A percentile compares a stretch with the other conserved stretches of the same genome.
Evolutionary conservation across 345 rosid species (phyloP).

Genomic region (Syzygium jambos): DNA sequence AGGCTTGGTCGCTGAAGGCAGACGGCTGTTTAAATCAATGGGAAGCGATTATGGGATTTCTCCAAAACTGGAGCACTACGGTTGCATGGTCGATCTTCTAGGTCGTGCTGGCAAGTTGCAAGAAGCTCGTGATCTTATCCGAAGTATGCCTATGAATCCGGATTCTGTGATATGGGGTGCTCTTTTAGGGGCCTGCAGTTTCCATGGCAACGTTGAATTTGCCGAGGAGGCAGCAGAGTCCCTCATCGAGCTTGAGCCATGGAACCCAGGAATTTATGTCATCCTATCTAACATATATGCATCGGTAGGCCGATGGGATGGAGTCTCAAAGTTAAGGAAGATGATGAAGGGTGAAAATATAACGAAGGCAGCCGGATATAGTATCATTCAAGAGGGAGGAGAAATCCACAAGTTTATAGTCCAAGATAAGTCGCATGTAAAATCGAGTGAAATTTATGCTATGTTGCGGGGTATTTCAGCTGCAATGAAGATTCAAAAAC

Average conservation of each 20-base stretch:
- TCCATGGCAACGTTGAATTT: slow-evolving; percentile 48
- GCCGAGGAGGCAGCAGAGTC: slow-evolving; percentile 62
- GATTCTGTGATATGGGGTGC: slow-evolving; percentile 84
- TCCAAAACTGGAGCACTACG: slow-evolving; percentile 75
- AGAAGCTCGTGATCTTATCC: slow-evolving; percentile 55
- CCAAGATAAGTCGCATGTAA: slow-evolving; percentile 56
- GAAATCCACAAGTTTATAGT: slow-evolving; percentile 59
- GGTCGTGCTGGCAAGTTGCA: slow-evolving; percentile 69
- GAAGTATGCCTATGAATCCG: slow-evolving; percentile 65
- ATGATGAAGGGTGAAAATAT: slow-evolving; percentile 49
- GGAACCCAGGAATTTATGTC: slow-evolving; percentile 74
- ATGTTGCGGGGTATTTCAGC: slow-evolving; percentile 24
- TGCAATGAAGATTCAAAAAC: slow-evolving; percentile 26
- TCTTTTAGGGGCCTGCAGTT: slow-evolving; percentile 77
- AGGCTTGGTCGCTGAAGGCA: slow-evolving; percentile 47
- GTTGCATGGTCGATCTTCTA: slow-evolving; percentile 83
- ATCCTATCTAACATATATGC: slow-evolving; percentile 73
- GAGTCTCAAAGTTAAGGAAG: slow-evolving; percentile 64
- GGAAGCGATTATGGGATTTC: slow-evolving; percentile 14
- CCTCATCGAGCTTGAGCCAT: slow-evolving; percentile 60
- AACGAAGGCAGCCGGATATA: slow-evolving; percentile 68
- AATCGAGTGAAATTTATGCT: slow-evolving; percentile 36
- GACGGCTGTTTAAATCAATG: slow-evolving; percentile 53
- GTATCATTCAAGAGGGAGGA: slow-evolving; percentile 53
- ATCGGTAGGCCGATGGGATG: slow-evolving; percentile 44